These are phyloP conservation scores for Sarocladiaceae sp. DNA, from an alignment of 2,329 filamentous ascomycete genomes.

Conservation along the genomic window DNA sequence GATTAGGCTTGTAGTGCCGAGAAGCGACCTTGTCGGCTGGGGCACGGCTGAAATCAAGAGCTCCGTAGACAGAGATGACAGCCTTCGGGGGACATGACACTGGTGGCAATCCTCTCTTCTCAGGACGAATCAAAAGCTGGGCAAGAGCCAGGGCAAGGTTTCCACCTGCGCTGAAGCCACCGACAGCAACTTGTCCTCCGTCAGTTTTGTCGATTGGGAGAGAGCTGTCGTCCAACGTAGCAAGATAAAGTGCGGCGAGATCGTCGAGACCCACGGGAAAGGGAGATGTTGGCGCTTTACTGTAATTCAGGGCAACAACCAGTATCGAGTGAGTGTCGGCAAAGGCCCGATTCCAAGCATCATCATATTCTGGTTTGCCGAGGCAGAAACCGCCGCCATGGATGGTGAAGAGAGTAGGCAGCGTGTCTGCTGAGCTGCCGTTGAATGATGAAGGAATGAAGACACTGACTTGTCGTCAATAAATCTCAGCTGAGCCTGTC, in stretches of 20 bases:
- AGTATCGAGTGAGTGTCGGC: not conserved
- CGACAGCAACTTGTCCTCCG: not conserved
- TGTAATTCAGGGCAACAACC: not conserved
- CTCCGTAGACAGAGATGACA: not conserved
- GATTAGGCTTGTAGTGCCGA: not conserved
- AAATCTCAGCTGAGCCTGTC: not conserved
- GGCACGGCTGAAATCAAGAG: not conserved
- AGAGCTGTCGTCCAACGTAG: not conserved
- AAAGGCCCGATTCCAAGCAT: constrained; percentile 1
- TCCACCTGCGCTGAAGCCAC: constrained; percentile 1
- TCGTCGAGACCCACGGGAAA: not conserved
- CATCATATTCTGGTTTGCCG: not conserved
- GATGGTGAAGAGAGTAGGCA: constrained; percentile 1
- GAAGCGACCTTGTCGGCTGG: not conserved
- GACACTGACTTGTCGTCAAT: not conserved
- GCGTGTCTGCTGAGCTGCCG: not conserved
- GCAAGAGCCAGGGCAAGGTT: not conserved
- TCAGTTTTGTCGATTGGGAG: not conserved
- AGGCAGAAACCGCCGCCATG: constrained; percentile 1
- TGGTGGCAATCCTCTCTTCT: not conserved
- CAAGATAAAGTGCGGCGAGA: not conserved
- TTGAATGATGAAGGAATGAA: not conserved
- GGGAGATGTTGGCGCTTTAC: not conserved
- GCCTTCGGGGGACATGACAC: not conserved
- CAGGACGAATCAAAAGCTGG: not conserved